Base-by-base conservation (phyloP, 306 rosid genomes). In the Oxytropis ochrocephala region DNA sequence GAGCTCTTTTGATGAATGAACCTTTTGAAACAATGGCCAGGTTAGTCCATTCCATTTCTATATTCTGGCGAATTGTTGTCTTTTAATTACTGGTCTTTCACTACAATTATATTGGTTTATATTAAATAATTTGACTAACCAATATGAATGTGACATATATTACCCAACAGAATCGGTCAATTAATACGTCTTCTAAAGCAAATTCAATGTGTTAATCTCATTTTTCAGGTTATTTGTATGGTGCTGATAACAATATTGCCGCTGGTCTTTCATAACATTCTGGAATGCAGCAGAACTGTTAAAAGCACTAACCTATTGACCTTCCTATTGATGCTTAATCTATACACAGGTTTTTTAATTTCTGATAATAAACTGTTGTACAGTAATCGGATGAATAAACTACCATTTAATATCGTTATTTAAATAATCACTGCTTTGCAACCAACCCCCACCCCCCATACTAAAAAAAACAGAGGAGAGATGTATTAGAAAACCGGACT, bases 1-100 rank as follows among this genome's bases (percentile, higher is more conserved):
- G 75, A 94, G 96, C 78, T 76, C 79, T 44, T 88, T 50, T 29
- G 84, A 78, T 76, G 91, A 85, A 73, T 83, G 83, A 88, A 57
- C 69, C 81, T 70, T 16, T 67, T 44, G 16, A 32, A 80, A 41
- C 32, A 44, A 46, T 24, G 62, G 67, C 56, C 74, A 75, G 82
- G 88, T 69, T 72, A 69, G 81, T 67, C 65, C 58, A 30, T 19
- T 24, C 33, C 56, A 24, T 59, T 60, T 68, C 35, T 39, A 16
- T 44, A 33, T 47, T 47, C 10, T 47, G 7, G 53, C 8, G 11
- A n/a, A n/a, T 44, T 35, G 44, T 49, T 11, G 57, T 72, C 19
- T 1, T 33, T 29, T 33, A 33, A 64, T 51, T 63, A 11, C 13
- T 38, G 57, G 29, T 27, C 38, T 17, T 63, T 47, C 11, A 6